Percentiles rank a stretch among this genome's conserved stretches.
Evolutionary conservation across 2,329 filamentous ascomycete genomes (phyloP).

Genomic region (Fusarium sp.): DNA sequence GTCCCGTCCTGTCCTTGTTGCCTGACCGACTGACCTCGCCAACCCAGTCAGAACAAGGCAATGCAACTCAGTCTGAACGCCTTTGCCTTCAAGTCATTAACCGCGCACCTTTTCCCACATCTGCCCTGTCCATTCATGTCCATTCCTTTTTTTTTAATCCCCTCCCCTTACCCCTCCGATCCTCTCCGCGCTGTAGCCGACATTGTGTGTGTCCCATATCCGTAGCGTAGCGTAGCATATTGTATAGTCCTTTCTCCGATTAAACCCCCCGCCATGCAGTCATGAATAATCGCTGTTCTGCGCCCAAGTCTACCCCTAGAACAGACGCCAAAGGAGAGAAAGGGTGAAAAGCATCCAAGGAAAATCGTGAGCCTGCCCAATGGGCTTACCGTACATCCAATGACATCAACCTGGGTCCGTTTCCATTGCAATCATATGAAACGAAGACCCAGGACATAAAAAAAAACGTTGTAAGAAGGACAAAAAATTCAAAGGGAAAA

Average conservation of each 20-base stretch:
- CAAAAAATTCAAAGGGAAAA: slow-evolving; percentile 21
- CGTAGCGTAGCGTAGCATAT: slow-evolving; percentile 27
- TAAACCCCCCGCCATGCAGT: slow-evolving; percentile 37
- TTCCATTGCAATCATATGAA: slow-evolving; percentile 18
- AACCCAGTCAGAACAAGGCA: slow-evolving; percentile 28
- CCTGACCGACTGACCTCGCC: slow-evolving; percentile 6
- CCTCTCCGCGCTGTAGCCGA: slow-evolving; percentile 27
- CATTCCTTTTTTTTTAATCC: slow-evolving; percentile 17
- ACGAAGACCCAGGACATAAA: slow-evolving; percentile 8
- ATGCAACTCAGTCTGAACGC: slow-evolving; percentile 38
- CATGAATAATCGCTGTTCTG: slow-evolving; percentile 40
- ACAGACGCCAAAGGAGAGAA: slow-evolving; percentile 20
- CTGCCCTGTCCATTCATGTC: slow-evolving; percentile 13
- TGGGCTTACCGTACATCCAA: slow-evolving; percentile 23
- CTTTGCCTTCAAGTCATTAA: slow-evolving; percentile 42
- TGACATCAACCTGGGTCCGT: slow-evolving; percentile 26
- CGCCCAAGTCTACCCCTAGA: slow-evolving; percentile 28
- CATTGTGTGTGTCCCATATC: slow-evolving; percentile 30
- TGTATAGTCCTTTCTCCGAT: slow-evolving; percentile 30
- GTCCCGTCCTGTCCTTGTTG: background rate
- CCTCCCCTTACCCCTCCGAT: slow-evolving; percentile 14
- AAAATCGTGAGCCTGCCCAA: slow-evolving; percentile 42
- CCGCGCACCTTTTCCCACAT: slow-evolving; percentile 35
- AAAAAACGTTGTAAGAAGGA: slow-evolving; percentile 15
- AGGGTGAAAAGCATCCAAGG: slow-evolving; percentile 28